These are phyloP conservation scores for Tagetes erecta DNA, from an alignment of 129 eudicot species.

Conservation along the genomic window DNA sequence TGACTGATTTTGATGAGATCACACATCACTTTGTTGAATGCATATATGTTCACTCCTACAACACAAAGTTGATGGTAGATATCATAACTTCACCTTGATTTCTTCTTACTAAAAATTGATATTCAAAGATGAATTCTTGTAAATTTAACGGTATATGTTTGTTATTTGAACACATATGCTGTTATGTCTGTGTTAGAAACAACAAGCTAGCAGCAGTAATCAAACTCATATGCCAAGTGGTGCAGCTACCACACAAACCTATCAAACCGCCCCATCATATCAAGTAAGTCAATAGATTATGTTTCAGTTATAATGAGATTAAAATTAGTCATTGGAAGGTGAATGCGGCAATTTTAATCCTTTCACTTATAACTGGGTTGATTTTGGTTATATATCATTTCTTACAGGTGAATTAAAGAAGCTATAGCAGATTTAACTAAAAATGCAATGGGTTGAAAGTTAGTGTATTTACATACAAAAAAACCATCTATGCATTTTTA, in stretches of 20 bases:
- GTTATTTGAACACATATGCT: constrained; percentile 9
- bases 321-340: background rate
- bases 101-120: constrained; percentile 1
- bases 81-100: constrained; percentile 4
- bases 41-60: constrained; percentile 60
- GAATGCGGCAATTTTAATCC: background rate
- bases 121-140: constrained; percentile 5
- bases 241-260: constrained; percentile 35
- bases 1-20: constrained; percentile 73
- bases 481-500: too few species aligned
- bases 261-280: constrained; percentile 51
- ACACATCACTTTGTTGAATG: constrained; percentile 81
- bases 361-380: background rate
- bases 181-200: constrained; percentile 32
- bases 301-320: background rate
- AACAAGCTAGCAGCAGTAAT: constrained; percentile 45
- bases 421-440: background rate
- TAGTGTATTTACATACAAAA: too few species aligned
- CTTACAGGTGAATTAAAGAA: background rate
- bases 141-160: background rate
- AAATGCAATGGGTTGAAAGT: background rate
- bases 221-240: constrained; percentile 37
- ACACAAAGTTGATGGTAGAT: constrained; percentile 57
- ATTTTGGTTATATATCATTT: background rate
- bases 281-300: constrained; percentile 46